Base-by-base conservation (phyloP, 352 stramenopile species). In the Globisporangium takayamanum region DNA sequence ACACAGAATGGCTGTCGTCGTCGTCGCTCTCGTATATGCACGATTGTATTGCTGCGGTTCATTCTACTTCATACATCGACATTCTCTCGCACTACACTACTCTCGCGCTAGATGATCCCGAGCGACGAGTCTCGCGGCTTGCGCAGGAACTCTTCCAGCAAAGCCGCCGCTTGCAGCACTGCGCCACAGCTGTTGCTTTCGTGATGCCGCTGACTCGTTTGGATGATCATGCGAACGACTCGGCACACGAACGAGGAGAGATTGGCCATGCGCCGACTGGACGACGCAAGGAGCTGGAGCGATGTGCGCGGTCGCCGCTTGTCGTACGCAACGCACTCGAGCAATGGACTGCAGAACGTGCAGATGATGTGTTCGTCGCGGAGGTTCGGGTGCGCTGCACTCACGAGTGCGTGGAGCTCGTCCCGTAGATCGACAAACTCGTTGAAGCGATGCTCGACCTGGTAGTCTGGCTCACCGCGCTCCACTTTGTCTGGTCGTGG, bases 381-480 rank as follows among this genome's bases (percentile, higher is more conserved):
- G 3, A 11, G 33, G 33, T 8, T 39, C 6, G 33, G 6, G 33
- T 39, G 33, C 3, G 33, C 33, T 12, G 33, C 33, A 39, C 0
- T 52, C 48, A 25, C 25, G 26, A 39, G 15, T 1, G 26, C 11
- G 15, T 15, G 25, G 26, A 53, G 48, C 26, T 14, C 48, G 7
- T 39, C 25, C 25, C 48, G 48, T 14, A 53, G 48, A 12, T 53
- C 48, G 14, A 53, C 26, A 45, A 89, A 89, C 45, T 89, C 74
- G 22, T 69, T 80, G 62, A 84, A 89, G 37, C 76, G 76, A 8
- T 69, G 68, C 55, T 86, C 66, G 36, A 89, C 70, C 11, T 68
- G 66, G 55, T 76, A 83, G 59, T 86, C 79, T 10, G 79, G 76
- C 61, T 58, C 36, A 15, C n/a, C 20, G 33, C 6, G n/a, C 50